Evolutionary conservation across 2,329 filamentous ascomycete genomes (phyloP).

Genomic region (Ophiocordyceps camponoti-floridani): DNA sequence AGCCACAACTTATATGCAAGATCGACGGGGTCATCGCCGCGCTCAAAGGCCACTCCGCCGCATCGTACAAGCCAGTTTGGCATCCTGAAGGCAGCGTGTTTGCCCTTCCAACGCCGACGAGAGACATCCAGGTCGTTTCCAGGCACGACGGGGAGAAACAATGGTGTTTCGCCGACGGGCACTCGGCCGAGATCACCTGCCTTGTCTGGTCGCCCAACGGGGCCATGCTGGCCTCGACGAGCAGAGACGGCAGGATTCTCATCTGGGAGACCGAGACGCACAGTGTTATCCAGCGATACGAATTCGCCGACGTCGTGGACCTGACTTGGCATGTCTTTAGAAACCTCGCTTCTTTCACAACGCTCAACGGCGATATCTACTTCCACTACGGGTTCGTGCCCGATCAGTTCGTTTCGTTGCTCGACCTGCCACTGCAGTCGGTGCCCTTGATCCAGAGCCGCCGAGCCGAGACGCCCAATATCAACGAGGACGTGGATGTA

Average conservation of each 20-base stretch:
- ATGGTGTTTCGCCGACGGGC: constrained; percentile 58
- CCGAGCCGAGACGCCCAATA: constrained; percentile 43
- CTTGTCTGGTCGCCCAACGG: constrained; percentile 91
- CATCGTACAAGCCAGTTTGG: constrained; percentile 63
- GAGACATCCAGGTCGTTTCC: constrained; percentile 77
- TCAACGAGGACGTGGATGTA: constrained; percentile 37
- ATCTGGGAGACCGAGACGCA: constrained; percentile 88
- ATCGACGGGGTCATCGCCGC: constrained; percentile 72
- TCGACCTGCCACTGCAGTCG: constrained; percentile 46
- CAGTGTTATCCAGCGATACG: constrained; percentile 57
- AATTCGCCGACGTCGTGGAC: constrained; percentile 70
- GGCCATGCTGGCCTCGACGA: constrained; percentile 59
- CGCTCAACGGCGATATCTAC: constrained; percentile 80
- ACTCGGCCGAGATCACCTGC: constrained; percentile 71
- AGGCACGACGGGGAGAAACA: constrained; percentile 80
- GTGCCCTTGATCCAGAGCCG: constrained; percentile 79
- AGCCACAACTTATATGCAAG: constrained; percentile 66
- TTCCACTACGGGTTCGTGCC: constrained; percentile 61
- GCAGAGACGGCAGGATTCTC: constrained; percentile 48
- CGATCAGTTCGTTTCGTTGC: constrained; percentile 34
- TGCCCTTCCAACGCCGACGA: constrained; percentile 63
- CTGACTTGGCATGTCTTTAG: constrained; percentile 80
- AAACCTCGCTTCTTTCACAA: constrained; percentile 84
- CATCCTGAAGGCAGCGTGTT: constrained; percentile 91
- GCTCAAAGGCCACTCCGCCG: constrained; percentile 55